phyloP scores from a whole-genome alignment of 1,139 yeast species.

The Pichia sp. region DNA sequence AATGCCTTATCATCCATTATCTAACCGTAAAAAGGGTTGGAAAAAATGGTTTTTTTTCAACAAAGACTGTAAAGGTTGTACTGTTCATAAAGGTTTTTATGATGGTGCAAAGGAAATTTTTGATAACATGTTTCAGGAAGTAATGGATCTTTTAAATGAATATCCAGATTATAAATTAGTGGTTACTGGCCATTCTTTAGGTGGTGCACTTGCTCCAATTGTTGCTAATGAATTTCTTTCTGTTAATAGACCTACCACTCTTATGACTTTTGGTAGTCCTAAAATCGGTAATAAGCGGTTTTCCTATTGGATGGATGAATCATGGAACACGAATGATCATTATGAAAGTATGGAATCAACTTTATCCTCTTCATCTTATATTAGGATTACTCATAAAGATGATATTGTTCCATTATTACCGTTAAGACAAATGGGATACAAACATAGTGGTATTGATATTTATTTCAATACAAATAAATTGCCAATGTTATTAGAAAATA shows the following conservation, averaged over 20 bases:
- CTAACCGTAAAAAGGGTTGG: slow-evolving; percentile 18
- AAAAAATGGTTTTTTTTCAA: slow-evolving; percentile 33
- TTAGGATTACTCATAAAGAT: slow-evolving; percentile 49
- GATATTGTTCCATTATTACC: slow-evolving; percentile 59
- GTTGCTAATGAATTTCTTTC: slow-evolving; percentile 54
- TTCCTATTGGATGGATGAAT: slow-evolving; percentile 44
- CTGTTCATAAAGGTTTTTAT: slow-evolving; percentile 55
- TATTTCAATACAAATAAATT: slow-evolving; percentile 11
- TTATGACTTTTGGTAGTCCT: slow-evolving; percentile 57
- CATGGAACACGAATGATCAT: slow-evolving; percentile 37
- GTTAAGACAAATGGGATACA: slow-evolving; percentile 27
- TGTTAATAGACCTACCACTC: slow-evolving; percentile 46
- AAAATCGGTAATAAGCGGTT: slow-evolving; percentile 51
- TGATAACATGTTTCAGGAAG: slow-evolving; percentile 36
- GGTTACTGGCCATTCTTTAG: slow-evolving; percentile 66
- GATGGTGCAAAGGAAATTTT: slow-evolving; percentile 28
- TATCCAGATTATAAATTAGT: slow-evolving; percentile 46
- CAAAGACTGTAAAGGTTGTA: slow-evolving; percentile 34
- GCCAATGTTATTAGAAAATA: slow-evolving; percentile 8
- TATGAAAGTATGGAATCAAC: background rate
- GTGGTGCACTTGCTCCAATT: slow-evolving; percentile 61
- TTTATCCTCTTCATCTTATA: slow-evolving; percentile 30
- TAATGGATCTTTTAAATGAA: slow-evolving; percentile 33
- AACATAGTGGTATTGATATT: slow-evolving; percentile 24
- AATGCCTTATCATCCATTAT: slow-evolving; percentile 35